phyloP scores from a whole-genome alignment of 208 protist genomes.

The Acanthamoeba castellanii region DNA sequence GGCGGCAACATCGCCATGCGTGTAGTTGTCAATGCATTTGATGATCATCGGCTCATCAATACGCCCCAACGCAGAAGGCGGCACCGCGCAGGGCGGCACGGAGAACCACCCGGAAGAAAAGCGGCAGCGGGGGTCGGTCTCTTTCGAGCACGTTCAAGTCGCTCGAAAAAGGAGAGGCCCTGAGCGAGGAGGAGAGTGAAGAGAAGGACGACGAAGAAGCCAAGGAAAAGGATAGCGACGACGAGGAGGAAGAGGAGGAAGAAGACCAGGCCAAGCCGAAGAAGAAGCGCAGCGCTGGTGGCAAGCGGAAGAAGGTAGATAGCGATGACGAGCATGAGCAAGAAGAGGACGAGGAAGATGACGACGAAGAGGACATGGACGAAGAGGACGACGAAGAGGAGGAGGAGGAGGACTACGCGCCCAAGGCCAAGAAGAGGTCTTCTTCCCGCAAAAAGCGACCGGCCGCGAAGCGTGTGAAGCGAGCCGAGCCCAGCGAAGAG shows the following conservation, averaged over 20 bases:
- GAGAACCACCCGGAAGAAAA: background rate
- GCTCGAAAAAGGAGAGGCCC: background rate
- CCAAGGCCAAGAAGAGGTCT: background rate
- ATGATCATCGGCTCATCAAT: background rate
- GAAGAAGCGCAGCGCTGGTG: background rate
- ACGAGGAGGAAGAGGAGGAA: background rate
- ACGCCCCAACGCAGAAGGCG: background rate
- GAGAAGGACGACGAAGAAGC: background rate
- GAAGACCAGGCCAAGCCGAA: background rate
- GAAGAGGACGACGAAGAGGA: background rate
- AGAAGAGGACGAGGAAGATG: background rate
- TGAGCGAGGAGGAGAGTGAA: background rate
- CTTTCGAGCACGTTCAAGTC: conserved; percentile 30
- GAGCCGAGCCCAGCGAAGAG: background rate
- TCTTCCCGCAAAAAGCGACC: background rate
- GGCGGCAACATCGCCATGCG: background rate
- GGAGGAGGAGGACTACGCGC: background rate
- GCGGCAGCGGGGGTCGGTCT: background rate
- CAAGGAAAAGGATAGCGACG: background rate
- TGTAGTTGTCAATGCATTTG: too few species aligned
- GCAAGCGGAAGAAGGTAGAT: background rate
- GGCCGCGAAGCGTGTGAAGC: background rate
- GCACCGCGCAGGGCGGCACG: background rate
- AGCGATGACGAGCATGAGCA: background rate
- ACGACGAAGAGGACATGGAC: background rate